Percentiles rank a stretch among this genome's conserved stretches.
Evolutionary conservation across 208 protist species (phyloP).

Genomic region (Naegleria gruberi): DNA sequence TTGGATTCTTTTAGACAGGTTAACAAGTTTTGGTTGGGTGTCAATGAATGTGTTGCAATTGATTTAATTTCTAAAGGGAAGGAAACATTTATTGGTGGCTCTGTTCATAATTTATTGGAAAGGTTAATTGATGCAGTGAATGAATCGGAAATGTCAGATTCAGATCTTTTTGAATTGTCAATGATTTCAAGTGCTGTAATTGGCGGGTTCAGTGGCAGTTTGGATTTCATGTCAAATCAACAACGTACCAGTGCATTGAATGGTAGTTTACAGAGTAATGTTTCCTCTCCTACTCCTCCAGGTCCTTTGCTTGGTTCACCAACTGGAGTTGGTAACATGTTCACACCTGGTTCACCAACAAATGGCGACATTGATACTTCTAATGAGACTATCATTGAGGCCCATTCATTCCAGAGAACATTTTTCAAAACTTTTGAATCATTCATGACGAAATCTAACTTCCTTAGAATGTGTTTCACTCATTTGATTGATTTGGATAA

Average conservation of each 20-base stretch:
- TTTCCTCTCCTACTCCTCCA: neutral
- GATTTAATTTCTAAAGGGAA: neutral
- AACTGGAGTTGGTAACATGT: neutral
- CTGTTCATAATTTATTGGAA: neutral
- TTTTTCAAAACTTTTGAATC: neutral
- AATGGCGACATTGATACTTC: neutral
- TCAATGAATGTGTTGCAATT: neutral
- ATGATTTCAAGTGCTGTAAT: neutral
- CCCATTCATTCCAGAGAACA: neutral
- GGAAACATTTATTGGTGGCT: neutral
- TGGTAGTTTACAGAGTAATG: neutral
- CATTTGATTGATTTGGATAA: neutral
- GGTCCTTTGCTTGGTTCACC: neutral
- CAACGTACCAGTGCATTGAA: neutral
- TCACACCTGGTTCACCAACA: neutral
- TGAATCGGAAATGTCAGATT: neutral
- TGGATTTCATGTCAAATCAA: neutral
- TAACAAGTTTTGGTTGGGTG: neutral
- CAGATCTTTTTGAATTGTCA: neutral
- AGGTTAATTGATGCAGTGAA: neutral
- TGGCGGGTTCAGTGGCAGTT: neutral
- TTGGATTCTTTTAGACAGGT: neutral
- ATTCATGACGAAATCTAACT: neutral
- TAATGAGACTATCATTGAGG: neutral
- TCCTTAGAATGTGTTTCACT: neutral